Base-by-base conservation (phyloP, 768 basidiomycete genomes). In the Amanita subjunquillea region DNA sequence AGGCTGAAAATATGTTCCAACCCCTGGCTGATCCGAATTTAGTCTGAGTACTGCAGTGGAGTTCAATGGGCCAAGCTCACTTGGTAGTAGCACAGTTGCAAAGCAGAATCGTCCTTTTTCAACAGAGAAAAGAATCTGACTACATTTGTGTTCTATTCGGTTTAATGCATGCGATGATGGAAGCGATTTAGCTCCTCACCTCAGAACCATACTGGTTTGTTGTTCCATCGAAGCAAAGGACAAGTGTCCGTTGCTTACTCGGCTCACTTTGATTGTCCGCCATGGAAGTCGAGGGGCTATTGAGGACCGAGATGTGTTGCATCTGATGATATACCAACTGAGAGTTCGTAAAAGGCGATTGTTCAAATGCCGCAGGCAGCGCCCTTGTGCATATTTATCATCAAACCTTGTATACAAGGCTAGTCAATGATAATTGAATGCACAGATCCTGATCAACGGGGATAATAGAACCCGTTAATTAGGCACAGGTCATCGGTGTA, bases 141-240 rank as follows among this genome's bases (percentile, higher is more conserved):
- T 34, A 86, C 75, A 52, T 87, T 87, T 8, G 86, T 80, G 59
- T 85, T 83, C 74, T 72, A 30, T 48, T 23, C 39, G 12, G 1
- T 34, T 42, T 42, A 41, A 23, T 41, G 6, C 41, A 23, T 23
- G 41, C 4, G 7, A 42, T 34, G 5, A 34, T 34, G 12, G 20
- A 22, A 42, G 23, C n/a, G 25, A 29, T 15, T 46, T n/a, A 46
- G 27, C 5, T 9, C 8, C 77, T 29, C 56, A 82, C 83, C 53
- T 63, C 59, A 3, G 65, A 61, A 55, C 71, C 65, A 55, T 76
- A 86, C 57, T 80, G 72, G 50, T 70, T 70, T 2, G 72, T 63
- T 3, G 85, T 86, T 10, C 85, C 85, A 57, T 87, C 85, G 59
- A 87, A 87, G 63, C 82, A 85, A 22, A 87, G 67, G 29, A 86